These are phyloP conservation scores for Achlya hypogyna DNA, from an alignment of 352 stramenopile genomes.

Conservation along the genomic window DNA sequence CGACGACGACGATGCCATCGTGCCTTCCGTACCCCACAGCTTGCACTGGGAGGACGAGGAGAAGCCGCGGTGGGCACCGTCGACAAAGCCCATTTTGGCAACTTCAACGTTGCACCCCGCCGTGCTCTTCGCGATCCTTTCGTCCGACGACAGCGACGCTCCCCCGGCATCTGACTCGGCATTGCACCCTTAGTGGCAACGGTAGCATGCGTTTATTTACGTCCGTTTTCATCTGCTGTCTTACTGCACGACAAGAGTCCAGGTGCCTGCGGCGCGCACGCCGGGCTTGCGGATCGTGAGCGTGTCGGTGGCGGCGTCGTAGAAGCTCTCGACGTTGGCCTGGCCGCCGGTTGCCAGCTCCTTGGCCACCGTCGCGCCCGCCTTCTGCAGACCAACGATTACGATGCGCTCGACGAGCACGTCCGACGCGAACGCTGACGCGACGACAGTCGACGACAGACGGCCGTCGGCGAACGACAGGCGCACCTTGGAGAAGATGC, in stretches of 20 bases:
- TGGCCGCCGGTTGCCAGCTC: constrained; percentile 23
- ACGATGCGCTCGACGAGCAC: constrained; percentile 81
- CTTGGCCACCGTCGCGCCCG: constrained; percentile 33
- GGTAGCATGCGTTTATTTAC: neutral
- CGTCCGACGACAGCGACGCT: no score
- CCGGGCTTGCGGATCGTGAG: constrained; percentile 82
- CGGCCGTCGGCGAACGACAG: constrained; percentile 37
- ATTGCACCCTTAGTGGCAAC: no score
- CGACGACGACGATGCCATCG: no score
- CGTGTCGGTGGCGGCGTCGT: constrained; percentile 45
- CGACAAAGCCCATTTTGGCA: no score
- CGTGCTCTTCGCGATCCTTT: no score
- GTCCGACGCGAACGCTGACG: constrained; percentile 37
- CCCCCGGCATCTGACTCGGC: no score
- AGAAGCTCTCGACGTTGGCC: constrained; percentile 43
- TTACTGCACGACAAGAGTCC: constrained; percentile 51
- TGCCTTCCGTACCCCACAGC: no score
- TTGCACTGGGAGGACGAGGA: no score
- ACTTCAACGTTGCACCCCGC: no score
- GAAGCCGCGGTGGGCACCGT: no score
- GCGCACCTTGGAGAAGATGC: constrained; percentile 39
- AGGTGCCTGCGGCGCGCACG: constrained; percentile 56
- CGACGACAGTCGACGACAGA: constrained; percentile 22
- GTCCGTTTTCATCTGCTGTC: neutral
- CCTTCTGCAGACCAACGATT: constrained; percentile 48